These are phyloP conservation scores for Plasmodium relictum DNA, from an alignment of 169 alveolate species.

Conservation along the genomic window DNA sequence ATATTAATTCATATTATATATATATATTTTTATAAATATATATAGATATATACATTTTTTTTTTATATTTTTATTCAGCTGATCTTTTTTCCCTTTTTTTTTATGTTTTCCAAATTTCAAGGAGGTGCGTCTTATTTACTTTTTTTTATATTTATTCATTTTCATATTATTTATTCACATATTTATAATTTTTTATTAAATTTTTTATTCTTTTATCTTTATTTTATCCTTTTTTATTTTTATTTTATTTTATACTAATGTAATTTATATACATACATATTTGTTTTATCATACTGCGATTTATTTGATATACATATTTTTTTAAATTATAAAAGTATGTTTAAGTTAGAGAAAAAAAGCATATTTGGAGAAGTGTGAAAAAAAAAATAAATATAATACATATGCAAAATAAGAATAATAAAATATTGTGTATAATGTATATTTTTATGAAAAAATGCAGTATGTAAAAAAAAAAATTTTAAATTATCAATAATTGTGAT, in stretches of 20 bases:
- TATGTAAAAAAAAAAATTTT: no score
- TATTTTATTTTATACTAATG: slow-evolving; percentile 9
- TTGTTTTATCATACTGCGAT: slow-evolving; percentile 8
- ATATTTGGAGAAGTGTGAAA: slow-evolving; percentile 34
- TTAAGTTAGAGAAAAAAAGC: slow-evolving; percentile 22
- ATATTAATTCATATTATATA: neutral
- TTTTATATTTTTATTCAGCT: slow-evolving; percentile 5
- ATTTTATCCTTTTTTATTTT: neutral
- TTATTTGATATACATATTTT: slow-evolving; percentile 6
- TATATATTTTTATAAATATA: neutral
- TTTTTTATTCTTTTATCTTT: no score
- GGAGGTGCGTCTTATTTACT: slow-evolving; percentile 45
- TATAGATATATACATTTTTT: neutral
- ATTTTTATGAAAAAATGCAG: no score
- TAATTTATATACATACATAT: slow-evolving; percentile 11
- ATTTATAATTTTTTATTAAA: no score
- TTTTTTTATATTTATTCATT: slow-evolving; percentile 9
- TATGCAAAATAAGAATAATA: no score
- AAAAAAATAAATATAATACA: no score
- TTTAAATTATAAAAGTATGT: slow-evolving; percentile 4
- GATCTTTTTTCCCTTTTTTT: slow-evolving; percentile 12
- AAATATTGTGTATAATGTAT: no score
- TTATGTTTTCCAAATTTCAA: slow-evolving; percentile 10
- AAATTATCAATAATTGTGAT: no score
- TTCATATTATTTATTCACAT: neutral